phyloP scores from a whole-genome alignment of 2,329 filamentous ascomycete genomes.

The Phialocephala sp. region DNA sequence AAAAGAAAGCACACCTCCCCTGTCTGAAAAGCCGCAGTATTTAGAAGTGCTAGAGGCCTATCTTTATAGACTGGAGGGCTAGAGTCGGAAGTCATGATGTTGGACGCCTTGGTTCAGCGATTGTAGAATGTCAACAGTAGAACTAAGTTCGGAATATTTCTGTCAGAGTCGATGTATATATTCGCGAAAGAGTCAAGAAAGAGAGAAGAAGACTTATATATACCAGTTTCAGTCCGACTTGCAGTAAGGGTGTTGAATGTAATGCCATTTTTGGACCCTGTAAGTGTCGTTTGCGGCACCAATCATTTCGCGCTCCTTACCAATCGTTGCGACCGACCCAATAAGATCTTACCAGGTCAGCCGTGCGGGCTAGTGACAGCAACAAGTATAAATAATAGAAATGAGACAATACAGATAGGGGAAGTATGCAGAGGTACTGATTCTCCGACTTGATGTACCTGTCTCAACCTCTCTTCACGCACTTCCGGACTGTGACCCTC shows the following conservation, averaged over 20 bases:
- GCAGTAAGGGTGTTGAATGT: too few relatives aligned
- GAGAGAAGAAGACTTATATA: background rate
- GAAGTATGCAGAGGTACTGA: background rate
- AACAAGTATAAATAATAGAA: background rate
- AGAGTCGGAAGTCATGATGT: conserved; percentile 2
- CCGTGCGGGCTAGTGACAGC: background rate
- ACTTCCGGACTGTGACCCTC: conserved; percentile 13
- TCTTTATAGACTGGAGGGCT: conserved; percentile 20
- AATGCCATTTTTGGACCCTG: background rate
- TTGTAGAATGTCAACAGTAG: background rate
- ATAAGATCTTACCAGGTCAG: background rate
- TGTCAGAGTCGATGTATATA: background rate
- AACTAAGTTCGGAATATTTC: background rate
- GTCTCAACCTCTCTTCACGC: background rate
- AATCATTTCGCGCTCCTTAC: background rate
- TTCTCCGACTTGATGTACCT: too few relatives aligned
- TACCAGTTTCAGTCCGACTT: background rate
- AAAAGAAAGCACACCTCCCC: conserved; percentile 16
- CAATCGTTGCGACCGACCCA: background rate
- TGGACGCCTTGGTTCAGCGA: background rate
- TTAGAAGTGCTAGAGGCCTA: conserved; percentile 19
- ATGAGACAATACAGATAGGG: background rate
- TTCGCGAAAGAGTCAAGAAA: too few relatives aligned
- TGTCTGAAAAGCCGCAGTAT: conserved; percentile 23
- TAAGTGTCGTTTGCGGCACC: background rate